These are phyloP conservation scores for Coemansia sp. DNA, from an alignment of 192 early-diverging fungal species.

Conservation along the genomic window DNA sequence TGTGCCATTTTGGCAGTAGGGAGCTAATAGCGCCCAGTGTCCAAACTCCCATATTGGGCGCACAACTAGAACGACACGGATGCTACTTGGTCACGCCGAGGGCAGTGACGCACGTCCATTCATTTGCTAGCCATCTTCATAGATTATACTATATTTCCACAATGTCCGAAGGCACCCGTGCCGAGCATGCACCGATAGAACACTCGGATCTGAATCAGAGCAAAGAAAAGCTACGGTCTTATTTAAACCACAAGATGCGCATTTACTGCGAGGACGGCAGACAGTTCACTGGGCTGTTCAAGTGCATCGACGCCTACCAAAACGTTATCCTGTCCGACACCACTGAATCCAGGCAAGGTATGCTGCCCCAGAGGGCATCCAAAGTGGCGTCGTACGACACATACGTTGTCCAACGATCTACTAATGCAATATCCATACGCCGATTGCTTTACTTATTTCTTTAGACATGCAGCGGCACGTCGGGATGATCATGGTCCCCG, in stretches of 20 bases:
- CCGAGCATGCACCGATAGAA: not conserved
- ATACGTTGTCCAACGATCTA: not conserved
- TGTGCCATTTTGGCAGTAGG: not conserved
- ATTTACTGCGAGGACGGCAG: constrained; percentile 33
- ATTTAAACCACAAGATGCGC: constrained; percentile 42
- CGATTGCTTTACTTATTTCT: not conserved
- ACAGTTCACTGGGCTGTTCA: constrained; percentile 37
- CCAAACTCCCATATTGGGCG: not conserved
- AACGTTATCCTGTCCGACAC: constrained; percentile 48
- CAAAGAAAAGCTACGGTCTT: constrained; percentile 28
- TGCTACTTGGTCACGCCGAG: not conserved
- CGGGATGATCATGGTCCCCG: constrained; percentile 54
- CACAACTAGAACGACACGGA: not conserved
- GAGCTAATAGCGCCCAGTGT: not conserved
- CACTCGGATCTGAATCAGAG: not conserved
- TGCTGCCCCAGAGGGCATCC: not conserved
- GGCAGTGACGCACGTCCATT: not conserved
- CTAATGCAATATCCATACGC: not conserved
- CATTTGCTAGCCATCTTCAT: not conserved
- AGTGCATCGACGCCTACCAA: constrained; percentile 33
- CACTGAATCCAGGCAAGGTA: constrained; percentile 31
- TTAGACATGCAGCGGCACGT: constrained; percentile 37
- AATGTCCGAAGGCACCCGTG: not conserved
- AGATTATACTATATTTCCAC: not conserved
- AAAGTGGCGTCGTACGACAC: not conserved